These are phyloP conservation scores for Talaromyces sp. DNA, from an alignment of 2,329 filamentous ascomycete genomes.

Conservation along the genomic window DNA sequence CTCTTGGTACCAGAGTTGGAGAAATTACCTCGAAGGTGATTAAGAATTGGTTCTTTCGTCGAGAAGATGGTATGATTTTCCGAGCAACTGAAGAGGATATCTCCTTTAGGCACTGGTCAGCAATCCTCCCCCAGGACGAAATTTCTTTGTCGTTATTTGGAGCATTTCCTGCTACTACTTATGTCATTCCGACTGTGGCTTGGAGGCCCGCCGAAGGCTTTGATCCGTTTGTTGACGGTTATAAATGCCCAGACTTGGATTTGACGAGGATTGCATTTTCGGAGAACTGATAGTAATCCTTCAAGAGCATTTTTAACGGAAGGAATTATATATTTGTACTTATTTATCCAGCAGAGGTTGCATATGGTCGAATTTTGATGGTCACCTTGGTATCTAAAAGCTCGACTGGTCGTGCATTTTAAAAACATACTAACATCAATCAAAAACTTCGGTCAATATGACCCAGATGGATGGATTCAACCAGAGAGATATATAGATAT, in stretches of 20 bases:
- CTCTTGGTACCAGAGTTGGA: conserved; percentile 43
- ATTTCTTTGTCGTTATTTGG: too few relatives aligned
- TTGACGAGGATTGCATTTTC: background rate
- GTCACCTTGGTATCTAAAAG: too few relatives aligned
- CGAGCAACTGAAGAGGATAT: conserved; percentile 25
- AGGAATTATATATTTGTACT: too few relatives aligned
- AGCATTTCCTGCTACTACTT: too few relatives aligned
- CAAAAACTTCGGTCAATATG: too few relatives aligned
- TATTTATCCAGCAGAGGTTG: too few relatives aligned
- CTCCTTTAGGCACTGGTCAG: conserved; percentile 35
- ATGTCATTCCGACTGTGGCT: conserved; percentile 28
- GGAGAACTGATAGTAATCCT: background rate
- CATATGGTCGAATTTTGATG: too few relatives aligned
- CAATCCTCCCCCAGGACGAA: background rate
- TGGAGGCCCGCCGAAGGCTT: conserved; percentile 35
- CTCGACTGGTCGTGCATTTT: too few relatives aligned
- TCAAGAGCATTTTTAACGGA: too few relatives aligned
- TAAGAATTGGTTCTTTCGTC: conserved; percentile 33
- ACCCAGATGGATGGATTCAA: too few relatives aligned
- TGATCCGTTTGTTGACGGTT: background rate
- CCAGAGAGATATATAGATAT: background rate
- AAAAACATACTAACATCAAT: too few relatives aligned
- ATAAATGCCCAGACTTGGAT: background rate
- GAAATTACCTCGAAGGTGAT: conserved; percentile 37
- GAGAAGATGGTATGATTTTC: conserved; percentile 29